Conservation (phyloP, 805 yeast genomes). For the Wickerhamiella sorbophila region DNA sequence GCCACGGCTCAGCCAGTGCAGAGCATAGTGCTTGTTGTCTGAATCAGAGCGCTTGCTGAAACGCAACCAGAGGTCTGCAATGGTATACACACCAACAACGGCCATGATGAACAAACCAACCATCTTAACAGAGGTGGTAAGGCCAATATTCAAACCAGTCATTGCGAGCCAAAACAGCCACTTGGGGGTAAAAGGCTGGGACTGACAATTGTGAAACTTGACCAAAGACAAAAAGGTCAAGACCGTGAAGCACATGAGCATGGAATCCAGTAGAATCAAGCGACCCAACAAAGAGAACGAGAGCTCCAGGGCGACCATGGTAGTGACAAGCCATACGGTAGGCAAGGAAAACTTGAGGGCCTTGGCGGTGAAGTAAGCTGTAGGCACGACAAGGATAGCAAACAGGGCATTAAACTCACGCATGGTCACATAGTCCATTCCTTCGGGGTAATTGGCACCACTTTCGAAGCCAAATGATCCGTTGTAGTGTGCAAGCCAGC, state of each 20-base stretch:
- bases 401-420: slow-evolving; percentile 75
- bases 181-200: slow-evolving; percentile 42
- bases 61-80: slow-evolving; percentile 68
- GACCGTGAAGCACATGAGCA: slow-evolving; percentile 72
- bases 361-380: slow-evolving; percentile 72
- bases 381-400: slow-evolving; percentile 64
- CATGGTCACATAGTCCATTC: slow-evolving; percentile 70
- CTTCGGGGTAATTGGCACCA: slow-evolving; percentile 65
- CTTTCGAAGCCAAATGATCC: slow-evolving; percentile 87
- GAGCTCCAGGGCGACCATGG: slow-evolving; percentile 61
- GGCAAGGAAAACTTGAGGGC: slow-evolving; percentile 68
- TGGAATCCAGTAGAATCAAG: slow-evolving; percentile 81
- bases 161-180: slow-evolving; percentile 85
- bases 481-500: slow-evolving; percentile 76
- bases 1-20: slow-evolving; percentile 66
- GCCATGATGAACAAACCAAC: slow-evolving; percentile 89
- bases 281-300: slow-evolving; percentile 83
- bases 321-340: slow-evolving; percentile 39
- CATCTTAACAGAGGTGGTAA: slow-evolving; percentile 90
- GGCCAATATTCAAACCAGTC: slow-evolving; percentile 77
- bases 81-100: slow-evolving; percentile 76
- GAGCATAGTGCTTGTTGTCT: slow-evolving; percentile 34
- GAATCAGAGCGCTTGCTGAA: slow-evolving; percentile 61
- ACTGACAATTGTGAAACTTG: slow-evolving; percentile 58
- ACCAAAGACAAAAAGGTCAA: slow-evolving; percentile 64